These are phyloP conservation scores for Saccharomyces mikatae DNA, from an alignment of 805 yeast genomes.

Conservation along the genomic window DNA sequence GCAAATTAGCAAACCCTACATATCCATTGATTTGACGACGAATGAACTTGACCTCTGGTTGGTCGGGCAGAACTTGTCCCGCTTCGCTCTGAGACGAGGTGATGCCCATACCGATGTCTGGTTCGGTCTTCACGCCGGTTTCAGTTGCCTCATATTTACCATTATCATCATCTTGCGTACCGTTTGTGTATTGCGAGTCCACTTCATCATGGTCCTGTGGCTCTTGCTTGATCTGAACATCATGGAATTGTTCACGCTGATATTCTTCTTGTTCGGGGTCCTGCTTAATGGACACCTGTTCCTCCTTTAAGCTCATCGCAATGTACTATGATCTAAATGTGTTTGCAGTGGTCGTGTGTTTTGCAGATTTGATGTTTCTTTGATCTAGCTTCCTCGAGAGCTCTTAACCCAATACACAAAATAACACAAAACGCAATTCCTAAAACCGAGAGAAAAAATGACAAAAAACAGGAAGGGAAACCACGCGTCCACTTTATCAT, in stretches of 20 bases:
- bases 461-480: not conserved
- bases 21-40: conserved; percentile 81
- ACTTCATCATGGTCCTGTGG: not conserved
- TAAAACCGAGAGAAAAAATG: not conserved
- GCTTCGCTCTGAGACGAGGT: not conserved
- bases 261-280: not conserved
- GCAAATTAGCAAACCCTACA: conserved; percentile 95
- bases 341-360: not conserved
- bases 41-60: conserved; percentile 48
- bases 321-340: not conserved
- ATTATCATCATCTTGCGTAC: not conserved
- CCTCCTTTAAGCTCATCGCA: not conserved
- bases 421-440: not conserved
- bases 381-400: not conserved
- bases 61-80: conserved; percentile 29
- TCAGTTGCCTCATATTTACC: not conserved
- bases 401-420: not conserved
- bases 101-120: not conserved
- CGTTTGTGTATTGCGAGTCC: not conserved
- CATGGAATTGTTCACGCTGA: not conserved
- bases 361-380: not conserved
- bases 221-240: not conserved
- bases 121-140: not conserved
- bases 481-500: not conserved
- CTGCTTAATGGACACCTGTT: not conserved